A percentile compares a stretch with the other conserved stretches of the same genome.
Conservation (phyloP, 148 eudicot genomes). For the Dianthus caryophyllus region DNA sequence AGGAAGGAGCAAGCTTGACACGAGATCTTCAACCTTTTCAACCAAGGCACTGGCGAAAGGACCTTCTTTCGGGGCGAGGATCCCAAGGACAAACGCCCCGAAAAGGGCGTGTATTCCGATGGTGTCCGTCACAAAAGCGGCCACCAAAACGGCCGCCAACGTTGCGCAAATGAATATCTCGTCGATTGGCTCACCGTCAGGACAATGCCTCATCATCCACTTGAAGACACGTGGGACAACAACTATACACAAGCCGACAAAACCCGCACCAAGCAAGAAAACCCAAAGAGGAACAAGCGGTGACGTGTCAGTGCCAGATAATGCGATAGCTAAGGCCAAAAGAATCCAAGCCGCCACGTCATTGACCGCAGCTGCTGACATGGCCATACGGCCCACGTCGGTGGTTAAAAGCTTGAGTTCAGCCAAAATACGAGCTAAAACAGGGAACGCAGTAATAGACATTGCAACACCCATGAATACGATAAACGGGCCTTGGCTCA, state of each 20-base stretch:
- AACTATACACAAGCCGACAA: conserved; percentile 39
- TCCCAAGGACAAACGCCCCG: conserved; percentile 79
- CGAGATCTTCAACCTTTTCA: conserved; percentile 85
- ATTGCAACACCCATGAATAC: conserved; percentile 90
- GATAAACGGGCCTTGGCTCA: conserved; percentile 52
- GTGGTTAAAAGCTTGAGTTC: conserved; percentile 84
- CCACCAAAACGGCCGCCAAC: conserved; percentile 57
- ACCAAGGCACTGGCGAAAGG: conserved; percentile 68
- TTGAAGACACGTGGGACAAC: conserved; percentile 50
- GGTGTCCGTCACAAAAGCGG: conserved; percentile 66
- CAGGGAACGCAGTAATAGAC: conserved; percentile 83
- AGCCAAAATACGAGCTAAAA: conserved; percentile 77
- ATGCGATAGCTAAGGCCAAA: conserved; percentile 73
- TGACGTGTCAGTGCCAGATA: conserved; percentile 54
- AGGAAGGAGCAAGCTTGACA: conserved; percentile 75
- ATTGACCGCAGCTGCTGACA: conserved; percentile 91
- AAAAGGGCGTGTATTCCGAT: conserved; percentile 86
- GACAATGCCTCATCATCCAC: conserved; percentile 58
- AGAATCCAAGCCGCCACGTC: conserved; percentile 90
- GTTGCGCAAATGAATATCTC: conserved; percentile 61
- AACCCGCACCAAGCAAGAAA: conserved; percentile 43
- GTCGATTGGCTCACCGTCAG: conserved; percentile 71
- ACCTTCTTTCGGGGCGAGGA: conserved; percentile 72
- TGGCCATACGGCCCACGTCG: conserved; percentile 74
- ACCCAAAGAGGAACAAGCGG: conserved; percentile 71